Base-by-base conservation (phyloP, 2,329 filamentous ascomycete species). In the Fusarium abutilonis region DNA sequence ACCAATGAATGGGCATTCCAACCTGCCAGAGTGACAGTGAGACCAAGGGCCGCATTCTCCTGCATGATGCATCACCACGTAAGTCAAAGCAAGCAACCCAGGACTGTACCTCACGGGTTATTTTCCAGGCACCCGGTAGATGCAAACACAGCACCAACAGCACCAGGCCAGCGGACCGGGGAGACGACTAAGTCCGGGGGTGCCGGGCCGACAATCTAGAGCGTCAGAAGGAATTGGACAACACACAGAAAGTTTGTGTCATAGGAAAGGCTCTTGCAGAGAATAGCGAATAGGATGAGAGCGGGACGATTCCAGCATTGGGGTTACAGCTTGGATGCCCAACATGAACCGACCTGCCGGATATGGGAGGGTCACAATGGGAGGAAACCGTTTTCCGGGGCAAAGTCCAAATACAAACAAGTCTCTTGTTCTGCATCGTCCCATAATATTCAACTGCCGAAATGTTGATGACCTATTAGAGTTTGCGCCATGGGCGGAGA, bases 31-130 rank as follows among this genome's bases (percentile, higher is more conserved):
- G 31, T 32, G 9, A 32, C 31, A 32, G 11, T n/a, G 4, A 9
- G 14, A n/a, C 31, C 47, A 43, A 31, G 47, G 42, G 42, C 41
- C 40, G 66, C 62, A 55, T 51, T 52, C 64, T 69, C 68, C 63
- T 70, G 64, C 68, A 68, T 70, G 56, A 51, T 65, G 63, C 58
- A 67, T 65, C 52, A 48, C 40, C 28, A 49, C 41, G 45, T 39
- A 39, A 39, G 47, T 43, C 35, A 54, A 29, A 13, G 29, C 63
- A 57, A 55, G 19, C 11, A 26, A 8, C 23, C 23, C 23, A 31
- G 29, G 5, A 13, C 9, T 9, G 29, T 10, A 13, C 29, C 29
- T 31, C 8, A 31, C 31, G 31, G 31, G 9, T 32, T 32, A 11
- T 32, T 34, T 61, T 47, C 67, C 64, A 63, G 49, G 43, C 31